A percentile compares a stretch with the other conserved stretches of the same genome.
These are phyloP conservation scores for Saprolegnia diclina DNA, from an alignment of 352 stramenopile species.

Conservation along the genomic window DNA sequence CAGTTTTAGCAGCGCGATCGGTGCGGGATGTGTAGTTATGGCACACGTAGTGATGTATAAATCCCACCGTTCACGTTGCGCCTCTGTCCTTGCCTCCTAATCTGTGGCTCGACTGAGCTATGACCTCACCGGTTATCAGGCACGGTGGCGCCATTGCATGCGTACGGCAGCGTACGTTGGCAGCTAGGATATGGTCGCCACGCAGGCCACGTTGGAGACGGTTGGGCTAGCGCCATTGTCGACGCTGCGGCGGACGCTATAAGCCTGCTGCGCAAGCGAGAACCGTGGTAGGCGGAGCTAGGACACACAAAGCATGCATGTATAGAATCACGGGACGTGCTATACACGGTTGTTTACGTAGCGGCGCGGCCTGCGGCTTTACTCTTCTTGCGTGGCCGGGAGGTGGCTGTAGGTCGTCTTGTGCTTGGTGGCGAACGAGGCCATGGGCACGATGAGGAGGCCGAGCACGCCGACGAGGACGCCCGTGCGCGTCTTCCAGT, in stretches of 20 bases:
- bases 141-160: too few species aligned
- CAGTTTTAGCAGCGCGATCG: slow-evolving; percentile 17
- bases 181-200: too few species aligned
- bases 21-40: too few species aligned
- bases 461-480: slow-evolving; percentile 50
- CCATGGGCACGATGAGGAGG: slow-evolving; percentile 43
- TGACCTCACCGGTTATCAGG: too few species aligned
- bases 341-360: background rate
- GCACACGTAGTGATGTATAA: slow-evolving; percentile 3
- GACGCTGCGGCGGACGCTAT: too few species aligned
- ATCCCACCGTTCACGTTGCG: background rate
- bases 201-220: too few species aligned
- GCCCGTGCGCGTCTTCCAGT: slow-evolving; percentile 76
- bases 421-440: slow-evolving; percentile 55
- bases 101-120: too few species aligned
- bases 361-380: background rate
- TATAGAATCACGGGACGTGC: background rate
- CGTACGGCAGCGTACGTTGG: too few species aligned
- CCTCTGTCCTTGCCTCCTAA: background rate
- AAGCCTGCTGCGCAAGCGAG: too few species aligned
- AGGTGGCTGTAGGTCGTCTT: slow-evolving; percentile 56
- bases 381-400: slow-evolving; percentile 19
- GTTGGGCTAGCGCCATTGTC: too few species aligned
- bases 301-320: background rate
- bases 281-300: too few species aligned